These are phyloP conservation scores for Gossypium anomalum DNA, from an alignment of 345 rosid species.

Conservation along the genomic window DNA sequence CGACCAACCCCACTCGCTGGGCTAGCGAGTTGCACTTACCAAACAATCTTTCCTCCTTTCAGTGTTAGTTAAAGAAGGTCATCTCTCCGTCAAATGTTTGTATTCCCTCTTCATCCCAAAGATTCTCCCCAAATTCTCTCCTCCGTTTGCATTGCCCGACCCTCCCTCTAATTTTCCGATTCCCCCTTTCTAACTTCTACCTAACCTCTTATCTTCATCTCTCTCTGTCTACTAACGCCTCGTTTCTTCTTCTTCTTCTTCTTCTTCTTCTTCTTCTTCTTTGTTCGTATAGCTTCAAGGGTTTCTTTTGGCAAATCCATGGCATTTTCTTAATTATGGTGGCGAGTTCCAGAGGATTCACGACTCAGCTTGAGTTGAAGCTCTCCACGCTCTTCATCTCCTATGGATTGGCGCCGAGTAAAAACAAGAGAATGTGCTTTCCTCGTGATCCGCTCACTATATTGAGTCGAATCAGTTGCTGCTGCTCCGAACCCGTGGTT, in stretches of 20 bases:
- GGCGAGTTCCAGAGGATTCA: constrained; percentile 50
- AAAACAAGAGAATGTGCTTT: constrained; percentile 30
- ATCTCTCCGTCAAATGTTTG: constrained; percentile 11
- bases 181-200: not conserved
- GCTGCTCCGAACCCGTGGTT: constrained; percentile 54
- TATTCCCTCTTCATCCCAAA: not conserved
- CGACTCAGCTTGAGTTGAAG: constrained; percentile 59
- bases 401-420: constrained; percentile 27
- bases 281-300: constrained; percentile 12
- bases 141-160: constrained; percentile 7
- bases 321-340: constrained; percentile 57
- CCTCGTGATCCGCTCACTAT: constrained; percentile 14
- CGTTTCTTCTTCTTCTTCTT: too few species aligned
- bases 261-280: not conserved
- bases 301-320: constrained; percentile 26
- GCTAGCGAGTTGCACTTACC: not conserved
- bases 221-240: not conserved
- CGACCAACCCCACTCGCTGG: not conserved
- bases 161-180: not conserved
- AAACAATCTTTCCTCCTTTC: not conserved
- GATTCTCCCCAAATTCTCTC: constrained; percentile 27
- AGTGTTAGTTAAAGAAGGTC: not conserved
- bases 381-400: constrained; percentile 26
- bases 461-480: constrained; percentile 38
- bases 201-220: constrained; percentile 1